These are phyloP conservation scores for Trametes cingulata DNA, from an alignment of 768 basidiomycete genomes.

Conservation along the genomic window DNA sequence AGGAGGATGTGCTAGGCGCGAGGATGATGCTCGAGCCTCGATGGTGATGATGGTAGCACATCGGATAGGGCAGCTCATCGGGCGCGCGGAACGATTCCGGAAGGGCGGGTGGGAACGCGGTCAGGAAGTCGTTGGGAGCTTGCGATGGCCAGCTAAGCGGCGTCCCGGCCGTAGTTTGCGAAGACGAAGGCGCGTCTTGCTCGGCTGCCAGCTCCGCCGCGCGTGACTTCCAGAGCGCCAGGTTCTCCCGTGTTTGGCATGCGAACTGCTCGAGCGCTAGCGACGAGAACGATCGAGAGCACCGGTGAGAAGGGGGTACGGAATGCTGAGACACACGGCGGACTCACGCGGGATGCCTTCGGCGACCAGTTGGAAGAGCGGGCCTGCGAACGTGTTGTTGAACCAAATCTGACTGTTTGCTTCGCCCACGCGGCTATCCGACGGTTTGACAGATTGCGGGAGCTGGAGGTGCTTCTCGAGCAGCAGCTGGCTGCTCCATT, in stretches of 20 bases:
- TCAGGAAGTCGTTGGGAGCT: conserved; percentile 46
- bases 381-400: conserved; percentile 77
- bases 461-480: conserved; percentile 80
- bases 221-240: conserved; percentile 66
- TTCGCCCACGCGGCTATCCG: conserved; percentile 58
- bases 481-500: conserved; percentile 90
- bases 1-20: conserved; percentile 22
- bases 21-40: conserved; percentile 19
- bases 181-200: conserved; percentile 3
- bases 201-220: conserved; percentile 40
- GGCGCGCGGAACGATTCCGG: conserved; percentile 40
- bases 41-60: conserved; percentile 22
- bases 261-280: conserved; percentile 71
- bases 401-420: conserved; percentile 89
- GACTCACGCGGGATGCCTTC: conserved; percentile 72
- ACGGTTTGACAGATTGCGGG: conserved; percentile 52
- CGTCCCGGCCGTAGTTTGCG: neutral
- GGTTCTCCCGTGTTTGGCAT: conserved; percentile 67
- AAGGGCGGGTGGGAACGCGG: conserved; percentile 58
- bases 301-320: neutral
- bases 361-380: conserved; percentile 76
- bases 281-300: neutral
- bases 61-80: conserved; percentile 26
- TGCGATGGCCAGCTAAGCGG: conserved; percentile 32
- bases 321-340: conserved; percentile 4